Base-by-base conservation (phyloP, 2,329 filamentous ascomycete species). In the Colletotrichum sidae region DNA sequence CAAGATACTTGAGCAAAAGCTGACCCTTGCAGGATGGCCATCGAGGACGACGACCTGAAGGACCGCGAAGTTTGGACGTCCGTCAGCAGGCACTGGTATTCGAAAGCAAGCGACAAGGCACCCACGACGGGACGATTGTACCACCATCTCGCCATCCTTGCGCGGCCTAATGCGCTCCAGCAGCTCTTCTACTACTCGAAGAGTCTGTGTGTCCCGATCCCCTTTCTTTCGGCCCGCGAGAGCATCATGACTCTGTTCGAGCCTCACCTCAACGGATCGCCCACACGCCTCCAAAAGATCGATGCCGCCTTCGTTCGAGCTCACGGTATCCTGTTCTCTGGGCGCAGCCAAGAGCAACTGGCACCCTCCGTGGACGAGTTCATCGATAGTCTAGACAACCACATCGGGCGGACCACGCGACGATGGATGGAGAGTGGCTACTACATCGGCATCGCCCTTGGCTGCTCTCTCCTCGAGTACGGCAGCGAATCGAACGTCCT, bases 51-150 rank as follows among this genome's bases (percentile, higher is more conserved):
- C 39, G 91, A 96, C 68, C 83, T 92, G 33, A 79, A 86, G 4
- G 91, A 95, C 60, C 82, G 91, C 1, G 92, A 96, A 52, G 86
- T 89, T 0, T 98, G 94, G 94, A 92, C 91, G 0, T 85, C 86
- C 0, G 92, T 97, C 0, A 91, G 92, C 0, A 82, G 90, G 0
- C 89, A 90, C 47, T 98, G 94, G 95, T 97, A 96, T 70, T 89
- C 86, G 7, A 91, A 91, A 70, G 92, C 92, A 0, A 92, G 92
- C 0, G 91, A 97, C 70, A 90, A 89, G 41, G 88, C 88, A 0
- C 93, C 94, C 0, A 86, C 85, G 0, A 88, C 91, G 0, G 95
- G 95, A 0, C 84, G 94, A 0, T 82, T 97, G 0, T 95, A 97
- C 67, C 94, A 98, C 70, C 94, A 97, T 72, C 81, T 97, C 1